These are phyloP conservation scores for Solanum medicagineum DNA, from an alignment of 257 asterid genomes.

Conservation along the genomic window DNA sequence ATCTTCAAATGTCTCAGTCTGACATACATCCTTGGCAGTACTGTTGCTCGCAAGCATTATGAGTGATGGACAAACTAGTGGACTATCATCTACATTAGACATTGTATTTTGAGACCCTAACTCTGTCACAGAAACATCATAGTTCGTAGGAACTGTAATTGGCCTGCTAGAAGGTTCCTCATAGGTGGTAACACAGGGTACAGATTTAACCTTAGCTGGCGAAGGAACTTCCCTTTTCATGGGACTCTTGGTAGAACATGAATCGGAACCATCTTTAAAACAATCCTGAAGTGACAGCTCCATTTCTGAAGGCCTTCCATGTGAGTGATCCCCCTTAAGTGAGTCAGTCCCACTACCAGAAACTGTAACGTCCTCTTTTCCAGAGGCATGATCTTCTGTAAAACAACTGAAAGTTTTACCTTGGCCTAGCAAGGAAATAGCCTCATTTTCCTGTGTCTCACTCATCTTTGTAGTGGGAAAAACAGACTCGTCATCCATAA, in stretches of 20 bases:
- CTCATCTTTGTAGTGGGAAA: slow-evolving; percentile 10
- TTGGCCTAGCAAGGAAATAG: slow-evolving; percentile 10
- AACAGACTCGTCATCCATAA: slow-evolving; percentile 15
- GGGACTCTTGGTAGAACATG: slow-evolving; percentile 8
- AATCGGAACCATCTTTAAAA: slow-evolving; percentile 14
- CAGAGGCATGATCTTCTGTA: slow-evolving; percentile 19
- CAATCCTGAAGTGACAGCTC: slow-evolving; percentile 11
- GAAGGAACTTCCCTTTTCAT: slow-evolving; percentile 32
- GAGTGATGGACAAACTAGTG: slow-evolving; percentile 2
- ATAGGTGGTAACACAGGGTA: slow-evolving; percentile 8
- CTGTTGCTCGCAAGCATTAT: background rate
- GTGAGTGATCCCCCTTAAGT: slow-evolving; percentile 9
- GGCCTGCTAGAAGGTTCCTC: background rate
- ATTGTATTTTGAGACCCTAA: background rate
- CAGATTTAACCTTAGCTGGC: slow-evolving; percentile 15
- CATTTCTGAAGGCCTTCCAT: slow-evolving; percentile 12
- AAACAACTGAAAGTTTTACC: background rate
- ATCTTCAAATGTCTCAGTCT: slow-evolving; percentile 16
- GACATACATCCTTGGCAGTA: background rate
- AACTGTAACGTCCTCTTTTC: slow-evolving; percentile 10
- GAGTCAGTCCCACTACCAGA: slow-evolving; percentile 13
- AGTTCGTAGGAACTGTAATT: background rate
- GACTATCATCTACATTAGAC: background rate
- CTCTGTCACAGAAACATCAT: background rate
- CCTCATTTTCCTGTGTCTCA: background rate